Percentiles rank a stretch among this genome's conserved stretches.
Conservation (phyloP, 306 rosid genomes). For the Heteromeles arbutifolia region DNA sequence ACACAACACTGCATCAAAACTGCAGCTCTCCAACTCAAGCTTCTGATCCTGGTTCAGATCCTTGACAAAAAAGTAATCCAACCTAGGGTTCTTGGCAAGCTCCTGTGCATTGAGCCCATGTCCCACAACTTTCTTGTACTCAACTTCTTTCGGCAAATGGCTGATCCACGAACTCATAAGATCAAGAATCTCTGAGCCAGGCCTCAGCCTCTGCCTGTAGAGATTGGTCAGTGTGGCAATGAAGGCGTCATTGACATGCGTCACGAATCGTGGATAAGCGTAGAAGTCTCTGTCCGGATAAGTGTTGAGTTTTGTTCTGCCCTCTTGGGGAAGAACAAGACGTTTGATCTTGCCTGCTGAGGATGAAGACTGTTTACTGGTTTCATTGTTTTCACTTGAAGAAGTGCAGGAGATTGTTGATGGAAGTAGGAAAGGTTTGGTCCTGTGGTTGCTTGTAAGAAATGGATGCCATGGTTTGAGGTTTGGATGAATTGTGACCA, state of each 20-base stretch:
- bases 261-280: conserved; percentile 65
- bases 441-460: conserved; percentile 11
- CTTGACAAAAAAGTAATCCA: conserved; percentile 68
- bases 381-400: conserved; percentile 30
- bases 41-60: conserved; percentile 70
- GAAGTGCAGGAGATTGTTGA: conserved; percentile 27
- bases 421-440: conserved; percentile 7
- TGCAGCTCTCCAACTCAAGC: conserved; percentile 44
- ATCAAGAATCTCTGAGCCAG: conserved; percentile 50
- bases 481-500: conserved; percentile 23
- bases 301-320: conserved; percentile 58
- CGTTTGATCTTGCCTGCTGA: conserved; percentile 51
- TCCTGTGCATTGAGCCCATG: conserved; percentile 84
- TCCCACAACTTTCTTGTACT: conserved; percentile 61
- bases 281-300: conserved; percentile 65
- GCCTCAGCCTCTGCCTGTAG: conserved; percentile 53
- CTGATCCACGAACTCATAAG: conserved; percentile 93
- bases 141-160: conserved; percentile 64
- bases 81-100: conserved; percentile 58
- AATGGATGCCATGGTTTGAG: conserved; percentile 20
- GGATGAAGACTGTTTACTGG: conserved; percentile 26
- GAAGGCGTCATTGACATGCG: conserved; percentile 71
- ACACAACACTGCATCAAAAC: conserved; percentile 78
- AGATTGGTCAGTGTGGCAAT: conserved; percentile 58
- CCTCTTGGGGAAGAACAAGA: conserved; percentile 48